Conservation (phyloP, 805 yeast species). For the Cyberlindnera suaveolens region DNA sequence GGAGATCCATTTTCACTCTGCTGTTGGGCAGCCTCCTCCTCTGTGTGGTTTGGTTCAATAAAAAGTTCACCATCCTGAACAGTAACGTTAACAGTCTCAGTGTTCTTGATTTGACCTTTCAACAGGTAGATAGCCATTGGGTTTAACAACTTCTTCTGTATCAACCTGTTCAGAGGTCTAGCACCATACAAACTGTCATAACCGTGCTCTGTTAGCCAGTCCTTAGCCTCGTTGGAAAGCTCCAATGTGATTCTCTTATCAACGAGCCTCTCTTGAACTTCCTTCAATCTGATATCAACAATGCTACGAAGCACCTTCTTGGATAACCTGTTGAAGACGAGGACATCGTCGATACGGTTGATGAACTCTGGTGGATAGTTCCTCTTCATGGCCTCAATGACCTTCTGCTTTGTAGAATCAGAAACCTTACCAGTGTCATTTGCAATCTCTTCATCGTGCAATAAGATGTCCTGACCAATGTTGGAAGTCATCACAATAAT, state of each 20-base stretch:
- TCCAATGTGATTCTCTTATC: constrained; percentile 69
- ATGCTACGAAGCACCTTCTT: constrained; percentile 68
- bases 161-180: constrained; percentile 86
- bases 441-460: constrained; percentile 47
- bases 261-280: constrained; percentile 69
- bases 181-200: constrained; percentile 94
- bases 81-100: constrained; percentile 46
- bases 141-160: constrained; percentile 78
- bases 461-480: constrained; percentile 86
- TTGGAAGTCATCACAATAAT: constrained; percentile 95
- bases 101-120: constrained; percentile 65
- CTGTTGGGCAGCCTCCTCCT: constrained; percentile 20
- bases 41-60: constrained; percentile 42
- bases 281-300: constrained; percentile 78
- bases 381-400: constrained; percentile 60
- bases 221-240: constrained; percentile 58
- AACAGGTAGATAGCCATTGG: constrained; percentile 80
- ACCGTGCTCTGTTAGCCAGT: constrained; percentile 77
- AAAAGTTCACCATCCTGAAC: constrained; percentile 38
- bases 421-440: constrained; percentile 57
- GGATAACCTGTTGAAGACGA: constrained; percentile 87
- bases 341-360: constrained; percentile 89
- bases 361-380: constrained; percentile 92
- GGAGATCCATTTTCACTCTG: background rate
- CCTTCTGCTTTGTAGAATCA: constrained; percentile 45